Conservation (phyloP, 257 asterid genomes). For the Solanum gracilifrons region DNA sequence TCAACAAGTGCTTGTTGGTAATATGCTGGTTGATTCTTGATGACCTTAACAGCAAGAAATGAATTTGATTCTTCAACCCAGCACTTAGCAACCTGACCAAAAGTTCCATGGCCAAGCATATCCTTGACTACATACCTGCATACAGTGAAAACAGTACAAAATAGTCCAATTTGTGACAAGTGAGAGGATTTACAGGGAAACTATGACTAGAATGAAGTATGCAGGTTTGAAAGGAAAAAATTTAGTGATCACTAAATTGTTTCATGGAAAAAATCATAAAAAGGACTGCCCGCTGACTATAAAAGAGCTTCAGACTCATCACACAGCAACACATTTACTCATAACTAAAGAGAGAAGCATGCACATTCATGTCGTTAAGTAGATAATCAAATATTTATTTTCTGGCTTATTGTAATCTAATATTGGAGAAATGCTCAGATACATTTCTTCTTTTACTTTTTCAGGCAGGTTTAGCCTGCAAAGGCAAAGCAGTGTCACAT, state of each 20-base stretch:
- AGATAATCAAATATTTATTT: not conserved
- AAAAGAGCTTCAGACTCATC: not conserved
- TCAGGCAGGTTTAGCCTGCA: not conserved
- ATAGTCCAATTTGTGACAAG: not conserved
- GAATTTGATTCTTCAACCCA: slow-evolving; percentile 76
- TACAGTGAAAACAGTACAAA: slow-evolving; percentile 12
- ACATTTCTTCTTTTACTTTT: not conserved
- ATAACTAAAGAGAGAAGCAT: not conserved
- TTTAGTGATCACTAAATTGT: not conserved
- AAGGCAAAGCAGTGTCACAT: not conserved
- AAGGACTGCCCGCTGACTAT: not conserved
- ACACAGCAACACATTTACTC: not conserved
- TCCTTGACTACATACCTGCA: slow-evolving; percentile 89
- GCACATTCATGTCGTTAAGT: not conserved
- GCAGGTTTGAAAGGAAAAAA: not conserved
- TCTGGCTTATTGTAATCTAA: not conserved
- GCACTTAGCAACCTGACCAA: slow-evolving; percentile 99
- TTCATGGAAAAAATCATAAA: not conserved
- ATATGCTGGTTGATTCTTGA: slow-evolving; percentile 93
- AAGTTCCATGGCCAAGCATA: slow-evolving; percentile 95
- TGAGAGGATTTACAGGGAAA: not conserved
- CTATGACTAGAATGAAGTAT: not conserved
- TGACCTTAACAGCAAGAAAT: slow-evolving; percentile 89
- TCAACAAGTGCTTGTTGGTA: slow-evolving; percentile 99
- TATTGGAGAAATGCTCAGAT: not conserved